A percentile compares a stretch with the other conserved stretches of the same genome.
phyloP scores from a whole-genome alignment of 1,284 basidiomycete species.

The Exobasidium cylindrosporum region DNA sequence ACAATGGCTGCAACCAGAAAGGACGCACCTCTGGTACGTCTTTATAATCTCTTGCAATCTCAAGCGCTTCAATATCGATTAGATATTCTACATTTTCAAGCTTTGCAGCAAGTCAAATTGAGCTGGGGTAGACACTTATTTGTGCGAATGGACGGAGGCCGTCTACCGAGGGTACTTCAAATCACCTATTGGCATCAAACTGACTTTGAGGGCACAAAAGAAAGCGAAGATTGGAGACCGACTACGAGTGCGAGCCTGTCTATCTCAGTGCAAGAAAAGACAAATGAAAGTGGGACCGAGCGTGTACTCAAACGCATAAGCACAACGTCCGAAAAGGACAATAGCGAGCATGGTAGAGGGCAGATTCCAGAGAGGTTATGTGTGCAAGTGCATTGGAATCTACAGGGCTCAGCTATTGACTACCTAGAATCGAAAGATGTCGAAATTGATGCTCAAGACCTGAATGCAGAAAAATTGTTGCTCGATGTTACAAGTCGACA shows the following conservation, averaged over 20 bases:
- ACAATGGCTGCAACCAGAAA: background rate
- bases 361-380: slow-evolving; percentile 2
- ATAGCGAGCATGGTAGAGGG: background rate
- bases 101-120: slow-evolving; percentile 32
- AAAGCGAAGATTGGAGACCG: slow-evolving; percentile 3
- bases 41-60: slow-evolving; percentile 35
- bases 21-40: slow-evolving; percentile 30
- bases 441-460: slow-evolving; percentile 11
- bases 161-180: background rate
- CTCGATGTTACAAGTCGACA: slow-evolving; percentile 13
- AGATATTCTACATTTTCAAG: slow-evolving; percentile 47
- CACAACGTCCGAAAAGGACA: background rate
- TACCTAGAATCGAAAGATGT: background rate
- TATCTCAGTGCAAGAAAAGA: background rate
- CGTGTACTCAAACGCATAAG: background rate
- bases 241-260: background rate
- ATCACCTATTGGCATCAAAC: slow-evolving; percentile 5
- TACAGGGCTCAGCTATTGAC: slow-evolving; percentile 6
- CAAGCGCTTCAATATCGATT: slow-evolving; percentile 48
- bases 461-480: slow-evolving; percentile 16
- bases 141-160: slow-evolving; percentile 1
- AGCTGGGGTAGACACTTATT: slow-evolving; percentile 41
- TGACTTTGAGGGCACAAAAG: background rate
- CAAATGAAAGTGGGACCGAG: background rate
- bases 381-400: slow-evolving; percentile 15